Conservation (phyloP, 2,329 filamentous ascomycete species). For the Trichoderma cornu-damae region DNA sequence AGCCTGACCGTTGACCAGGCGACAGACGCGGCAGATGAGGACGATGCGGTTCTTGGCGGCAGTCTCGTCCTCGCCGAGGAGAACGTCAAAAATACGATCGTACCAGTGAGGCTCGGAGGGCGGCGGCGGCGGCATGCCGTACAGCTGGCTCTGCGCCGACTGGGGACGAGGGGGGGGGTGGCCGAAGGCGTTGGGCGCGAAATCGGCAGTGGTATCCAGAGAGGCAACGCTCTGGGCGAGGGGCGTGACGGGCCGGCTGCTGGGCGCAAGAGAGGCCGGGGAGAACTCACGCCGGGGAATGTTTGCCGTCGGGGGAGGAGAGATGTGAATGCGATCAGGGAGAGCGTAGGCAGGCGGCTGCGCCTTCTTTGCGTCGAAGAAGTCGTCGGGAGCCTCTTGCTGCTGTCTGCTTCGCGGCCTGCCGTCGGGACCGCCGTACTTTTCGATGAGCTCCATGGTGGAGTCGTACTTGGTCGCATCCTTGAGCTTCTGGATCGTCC, state of each 20-base stretch:
- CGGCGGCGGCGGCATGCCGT: neutral
- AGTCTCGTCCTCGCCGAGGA: constrained; percentile 93
- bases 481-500: constrained; percentile 91
- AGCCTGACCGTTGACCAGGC: constrained; percentile 91
- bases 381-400: constrained; percentile 30
- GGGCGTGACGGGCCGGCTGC: constrained; percentile 9
- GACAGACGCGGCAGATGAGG: constrained; percentile 75
- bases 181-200: constrained; percentile 62
- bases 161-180: constrained; percentile 24
- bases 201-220: constrained; percentile 53
- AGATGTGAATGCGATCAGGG: constrained; percentile 43
- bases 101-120: constrained; percentile 69
- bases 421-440: constrained; percentile 71
- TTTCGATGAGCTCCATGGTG: constrained; percentile 86
- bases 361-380: constrained; percentile 14
- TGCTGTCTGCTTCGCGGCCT: constrained; percentile 15
- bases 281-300: constrained; percentile 40
- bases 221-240: constrained; percentile 26
- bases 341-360: constrained; percentile 11
- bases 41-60: constrained; percentile 85
- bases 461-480: constrained; percentile 94
- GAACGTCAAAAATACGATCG: constrained; percentile 83
- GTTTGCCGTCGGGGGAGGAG: constrained; percentile 59
- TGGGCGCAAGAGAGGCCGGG: constrained; percentile 20
- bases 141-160: constrained; percentile 22